A percentile compares a stretch with the other conserved stretches of the same genome.
Conservation (phyloP, 2,329 filamentous ascomycete genomes). For the Diplocarpon rosae region DNA sequence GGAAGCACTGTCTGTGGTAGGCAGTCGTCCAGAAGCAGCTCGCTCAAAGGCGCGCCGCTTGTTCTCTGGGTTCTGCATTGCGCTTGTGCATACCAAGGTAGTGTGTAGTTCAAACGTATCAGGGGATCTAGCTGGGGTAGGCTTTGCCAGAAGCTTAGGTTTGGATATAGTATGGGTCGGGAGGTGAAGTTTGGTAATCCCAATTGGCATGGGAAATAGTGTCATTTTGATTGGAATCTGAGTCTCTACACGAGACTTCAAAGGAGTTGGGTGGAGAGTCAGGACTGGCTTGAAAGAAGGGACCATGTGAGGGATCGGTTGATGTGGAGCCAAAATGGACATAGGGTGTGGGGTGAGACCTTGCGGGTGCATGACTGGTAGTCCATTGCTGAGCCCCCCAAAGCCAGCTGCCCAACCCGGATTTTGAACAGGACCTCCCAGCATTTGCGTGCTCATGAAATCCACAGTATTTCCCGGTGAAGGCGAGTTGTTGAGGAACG, state of each 20-base stretch:
- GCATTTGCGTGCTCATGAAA: slow-evolving; percentile 29
- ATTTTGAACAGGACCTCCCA: slow-evolving; percentile 16
- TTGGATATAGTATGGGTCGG: slow-evolving; percentile 90
- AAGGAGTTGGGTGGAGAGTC: slow-evolving; percentile 53
- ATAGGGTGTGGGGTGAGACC: slow-evolving; percentile 12
- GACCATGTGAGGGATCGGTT: slow-evolving; percentile 18
- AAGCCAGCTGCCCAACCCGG: slow-evolving; percentile 29
- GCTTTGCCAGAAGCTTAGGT: slow-evolving; percentile 76
- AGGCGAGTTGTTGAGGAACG: slow-evolving; percentile 37
- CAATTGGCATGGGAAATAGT: slow-evolving; percentile 61
- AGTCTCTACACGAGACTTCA: slow-evolving; percentile 90
- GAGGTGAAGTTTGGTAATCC: slow-evolving; percentile 71
- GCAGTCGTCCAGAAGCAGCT: slow-evolving; percentile 29
- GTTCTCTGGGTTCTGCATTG: slow-evolving; percentile 64
- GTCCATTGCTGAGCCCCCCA: slow-evolving; percentile 12
- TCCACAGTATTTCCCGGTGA: slow-evolving; percentile 34
- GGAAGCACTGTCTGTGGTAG: slow-evolving; percentile 9
- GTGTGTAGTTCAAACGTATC: slow-evolving; percentile 73
- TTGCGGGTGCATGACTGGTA: slow-evolving; percentile 9
- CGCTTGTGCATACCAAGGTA: slow-evolving; percentile 82
- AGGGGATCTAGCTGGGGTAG: slow-evolving; percentile 49
- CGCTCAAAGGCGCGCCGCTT: slow-evolving; percentile 46
- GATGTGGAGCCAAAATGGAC: slow-evolving; percentile 14
- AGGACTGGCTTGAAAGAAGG: slow-evolving; percentile 32
- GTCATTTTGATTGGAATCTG: slow-evolving; percentile 85